phyloP scores from a whole-genome alignment of 2,329 filamentous ascomycete species.

The Fusarium mangiferae region DNA sequence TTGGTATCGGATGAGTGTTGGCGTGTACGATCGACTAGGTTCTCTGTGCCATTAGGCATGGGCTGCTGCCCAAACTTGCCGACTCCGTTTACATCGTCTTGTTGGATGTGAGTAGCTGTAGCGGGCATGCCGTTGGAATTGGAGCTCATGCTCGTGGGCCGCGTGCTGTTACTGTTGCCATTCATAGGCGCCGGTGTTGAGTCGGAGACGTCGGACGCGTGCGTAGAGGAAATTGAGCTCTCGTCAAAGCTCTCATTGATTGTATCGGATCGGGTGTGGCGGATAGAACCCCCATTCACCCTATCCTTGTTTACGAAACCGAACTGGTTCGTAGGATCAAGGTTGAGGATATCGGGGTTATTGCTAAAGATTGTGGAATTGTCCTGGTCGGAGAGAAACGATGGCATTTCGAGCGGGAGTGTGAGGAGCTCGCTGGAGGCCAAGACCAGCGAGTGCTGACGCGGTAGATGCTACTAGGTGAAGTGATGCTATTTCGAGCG shows the following conservation, averaged over 20 bases:
- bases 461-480: slow-evolving; percentile 38
- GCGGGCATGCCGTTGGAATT: slow-evolving; percentile 65
- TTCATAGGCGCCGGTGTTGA: slow-evolving; percentile 55
- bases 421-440: slow-evolving; percentile 36
- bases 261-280: slow-evolving; percentile 56
- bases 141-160: slow-evolving; percentile 67
- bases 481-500: slow-evolving; percentile 39
- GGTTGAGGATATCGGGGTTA: slow-evolving; percentile 56
- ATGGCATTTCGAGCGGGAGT: slow-evolving; percentile 61
- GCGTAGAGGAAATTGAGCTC: slow-evolving; percentile 63
- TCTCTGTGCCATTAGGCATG: slow-evolving; percentile 43
- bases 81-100: slow-evolving; percentile 39
- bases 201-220: slow-evolving; percentile 63
- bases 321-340: slow-evolving; percentile 55
- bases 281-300: slow-evolving; percentile 51
- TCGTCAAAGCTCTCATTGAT: slow-evolving; percentile 66
- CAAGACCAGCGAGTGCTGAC: slow-evolving; percentile 39
- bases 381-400: slow-evolving; percentile 61
- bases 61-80: slow-evolving; percentile 35
- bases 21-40: slow-evolving; percentile 46
- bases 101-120: slow-evolving; percentile 46
- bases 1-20: slow-evolving; percentile 32
- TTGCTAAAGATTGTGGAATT: slow-evolving; percentile 55
- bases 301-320: slow-evolving; percentile 49
- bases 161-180: slow-evolving; percentile 54